Conservation (phyloP, 371 early-diverging fungal species). For the Apophysomyces ossiformis region DNA sequence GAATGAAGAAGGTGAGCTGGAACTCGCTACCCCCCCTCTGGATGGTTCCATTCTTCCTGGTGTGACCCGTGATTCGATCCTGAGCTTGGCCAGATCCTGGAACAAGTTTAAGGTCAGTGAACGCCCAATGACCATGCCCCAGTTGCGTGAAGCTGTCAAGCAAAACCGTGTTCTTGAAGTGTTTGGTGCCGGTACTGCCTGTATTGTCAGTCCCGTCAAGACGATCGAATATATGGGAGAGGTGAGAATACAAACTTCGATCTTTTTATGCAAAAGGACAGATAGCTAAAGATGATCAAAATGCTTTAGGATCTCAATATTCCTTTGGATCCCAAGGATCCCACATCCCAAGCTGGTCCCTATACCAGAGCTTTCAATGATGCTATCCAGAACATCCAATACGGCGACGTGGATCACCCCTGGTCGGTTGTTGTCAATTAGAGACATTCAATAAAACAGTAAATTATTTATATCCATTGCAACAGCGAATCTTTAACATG, state of each 20-base stretch:
- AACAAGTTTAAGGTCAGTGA: constrained; percentile 92
- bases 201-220: constrained; percentile 94
- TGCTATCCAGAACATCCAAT: constrained; percentile 92
- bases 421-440: constrained; percentile 74
- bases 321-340: constrained; percentile 89
- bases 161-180: constrained; percentile 76
- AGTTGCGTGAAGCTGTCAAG: constrained; percentile 75
- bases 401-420: constrained; percentile 80
- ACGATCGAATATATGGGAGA: constrained; percentile 73
- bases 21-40: constrained; percentile 91
- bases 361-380: constrained; percentile 85
- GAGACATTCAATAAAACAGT: constrained; percentile 3
- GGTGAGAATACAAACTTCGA: constrained; percentile 10
- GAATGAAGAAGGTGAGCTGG: constrained; percentile 76
- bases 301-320: constrained; percentile 62
- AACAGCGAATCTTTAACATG: not conserved
- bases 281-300: not conserved
- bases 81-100: constrained; percentile 82
- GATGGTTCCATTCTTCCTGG: constrained; percentile 97
- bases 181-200: constrained; percentile 97
- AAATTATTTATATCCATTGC: not conserved
- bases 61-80: constrained; percentile 95
- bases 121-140: constrained; percentile 83
- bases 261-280: not conserved
- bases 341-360: constrained; percentile 87